Base-by-base conservation (phyloP, 352 stramenopile species). In the Phytophthora crassamura region DNA sequence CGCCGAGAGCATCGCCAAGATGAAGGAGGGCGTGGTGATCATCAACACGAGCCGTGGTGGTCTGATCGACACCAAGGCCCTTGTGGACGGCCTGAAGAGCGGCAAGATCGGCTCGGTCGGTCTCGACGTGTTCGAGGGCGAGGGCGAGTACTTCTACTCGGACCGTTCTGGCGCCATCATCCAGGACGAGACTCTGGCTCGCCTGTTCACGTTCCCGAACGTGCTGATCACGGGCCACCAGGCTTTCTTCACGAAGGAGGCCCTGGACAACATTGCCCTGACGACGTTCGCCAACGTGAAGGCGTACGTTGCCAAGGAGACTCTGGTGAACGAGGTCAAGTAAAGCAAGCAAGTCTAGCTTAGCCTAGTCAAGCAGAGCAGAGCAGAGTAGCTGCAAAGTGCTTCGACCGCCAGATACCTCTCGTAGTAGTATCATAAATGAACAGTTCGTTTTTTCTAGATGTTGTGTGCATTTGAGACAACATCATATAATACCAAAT, bases 31-130 rank as follows among this genome's bases (percentile, higher is more conserved):
- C 28, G 85, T 95, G 4, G 81, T 93, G 55, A 69, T 97, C 33
- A 95, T 97, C 72, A 97, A 97, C 69, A 94, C 86, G 12, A 88
- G 78, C 28, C 86, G 89, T 42, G 89, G 90, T 46, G 86, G 77
- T n/a, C 68, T 96, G 22, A 81, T 96, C 41, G 78, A 95, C 66
- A 95, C 86, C 20, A 69, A 69, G 4, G 82, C 83, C 7, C 64
- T 97, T 4, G 75, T 96, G n/a, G 64, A 82, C 41, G 86, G 80
- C 18, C 77, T 97, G 49, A 81, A 93, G 61, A 72, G 74, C n/a
- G 78, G 84, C 40, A 84, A 91, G 36, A 93, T 97, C 43, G 74
- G 77, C n/a, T 66, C 74, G 4, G 77, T 82, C 3, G 90, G 88
- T 32, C 70, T 96, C 2, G 91, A 97, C 53, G 91, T 97, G 8